A percentile compares a stretch with the other conserved stretches of the same genome.
Conservation (phyloP, 208 protist species). For the Leishmania braziliensis region DNA sequence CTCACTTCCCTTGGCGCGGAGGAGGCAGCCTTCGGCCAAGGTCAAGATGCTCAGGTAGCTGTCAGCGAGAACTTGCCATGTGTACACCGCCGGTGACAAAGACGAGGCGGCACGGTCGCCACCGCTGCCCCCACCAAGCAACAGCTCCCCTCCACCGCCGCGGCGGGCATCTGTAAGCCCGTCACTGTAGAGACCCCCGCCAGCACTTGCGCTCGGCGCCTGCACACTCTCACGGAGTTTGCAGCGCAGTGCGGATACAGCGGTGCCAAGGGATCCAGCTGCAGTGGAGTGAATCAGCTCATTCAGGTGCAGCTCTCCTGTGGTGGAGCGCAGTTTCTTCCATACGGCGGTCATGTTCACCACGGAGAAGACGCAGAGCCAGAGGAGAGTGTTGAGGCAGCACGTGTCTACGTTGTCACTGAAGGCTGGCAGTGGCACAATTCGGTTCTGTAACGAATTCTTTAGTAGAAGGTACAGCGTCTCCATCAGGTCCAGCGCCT, state of each 20-base stretch:
- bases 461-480: slow-evolving; percentile 21
- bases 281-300: slow-evolving; percentile 47
- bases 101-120: background rate
- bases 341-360: slow-evolving; percentile 71
- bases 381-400: slow-evolving; percentile 55
- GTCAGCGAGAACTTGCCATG: slow-evolving; percentile 53
- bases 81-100: slow-evolving; percentile 16
- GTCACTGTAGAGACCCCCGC: slow-evolving; percentile 9
- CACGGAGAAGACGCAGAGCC: slow-evolving; percentile 70
- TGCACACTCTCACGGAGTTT: slow-evolving; percentile 33
- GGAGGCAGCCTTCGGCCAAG: slow-evolving; percentile 62
- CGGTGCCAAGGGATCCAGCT: slow-evolving; percentile 37
- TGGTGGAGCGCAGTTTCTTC: slow-evolving; percentile 46
- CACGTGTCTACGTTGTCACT: slow-evolving; percentile 40
- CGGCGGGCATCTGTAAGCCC: slow-evolving; percentile 4
- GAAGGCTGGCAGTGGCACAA: slow-evolving; percentile 23
- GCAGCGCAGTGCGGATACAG: slow-evolving; percentile 32
- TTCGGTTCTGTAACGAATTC: slow-evolving; percentile 23
- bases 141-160: background rate
- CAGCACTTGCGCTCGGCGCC: background rate
- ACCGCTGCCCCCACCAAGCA: slow-evolving; percentile 1
- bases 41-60: slow-evolving; percentile 74
- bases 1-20: slow-evolving; percentile 67
- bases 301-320: slow-evolving; percentile 49
- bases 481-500: slow-evolving; percentile 52